Conservation (phyloP, 345 rosid genomes). For the Pistacia vera region DNA sequence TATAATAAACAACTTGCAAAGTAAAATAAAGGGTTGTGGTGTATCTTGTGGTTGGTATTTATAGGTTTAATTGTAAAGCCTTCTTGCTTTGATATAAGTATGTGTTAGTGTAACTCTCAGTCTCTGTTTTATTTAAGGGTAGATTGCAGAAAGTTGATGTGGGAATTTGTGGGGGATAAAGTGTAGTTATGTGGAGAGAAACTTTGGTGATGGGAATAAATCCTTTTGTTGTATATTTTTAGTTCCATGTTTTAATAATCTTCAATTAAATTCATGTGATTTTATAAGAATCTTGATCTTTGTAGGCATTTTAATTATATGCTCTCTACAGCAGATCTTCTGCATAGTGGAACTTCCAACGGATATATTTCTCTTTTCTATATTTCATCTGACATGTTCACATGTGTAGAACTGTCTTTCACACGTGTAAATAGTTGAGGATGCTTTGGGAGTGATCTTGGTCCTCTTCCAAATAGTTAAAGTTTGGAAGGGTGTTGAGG, state of each 20-base stretch:
- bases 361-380: too few species aligned
- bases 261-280: not conserved
- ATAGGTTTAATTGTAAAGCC: conserved; percentile 24
- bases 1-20: not conserved
- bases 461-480: too few species aligned
- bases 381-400: too few species aligned
- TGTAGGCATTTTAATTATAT: not conserved
- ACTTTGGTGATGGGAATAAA: conserved; percentile 3
- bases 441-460: too few species aligned
- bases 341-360: too few species aligned
- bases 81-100: conserved; percentile 12
- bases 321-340: too few species aligned
- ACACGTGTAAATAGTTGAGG: too few species aligned
- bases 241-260: not conserved
- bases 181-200: not conserved
- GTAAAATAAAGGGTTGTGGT: conserved; percentile 20
- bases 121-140: too few species aligned
- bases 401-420: too few species aligned
- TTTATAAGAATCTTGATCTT: not conserved
- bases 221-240: not conserved
- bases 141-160: not conserved
- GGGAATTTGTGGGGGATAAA: not conserved
- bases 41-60: conserved; percentile 4
- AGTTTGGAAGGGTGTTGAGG: too few species aligned
- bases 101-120: not conserved